Percentiles rank a stretch among this genome's conserved stretches.
These are phyloP conservation scores for Cryptosporidium ubiquitum DNA, from an alignment of 169 alveolate species.

Conservation along the genomic window DNA sequence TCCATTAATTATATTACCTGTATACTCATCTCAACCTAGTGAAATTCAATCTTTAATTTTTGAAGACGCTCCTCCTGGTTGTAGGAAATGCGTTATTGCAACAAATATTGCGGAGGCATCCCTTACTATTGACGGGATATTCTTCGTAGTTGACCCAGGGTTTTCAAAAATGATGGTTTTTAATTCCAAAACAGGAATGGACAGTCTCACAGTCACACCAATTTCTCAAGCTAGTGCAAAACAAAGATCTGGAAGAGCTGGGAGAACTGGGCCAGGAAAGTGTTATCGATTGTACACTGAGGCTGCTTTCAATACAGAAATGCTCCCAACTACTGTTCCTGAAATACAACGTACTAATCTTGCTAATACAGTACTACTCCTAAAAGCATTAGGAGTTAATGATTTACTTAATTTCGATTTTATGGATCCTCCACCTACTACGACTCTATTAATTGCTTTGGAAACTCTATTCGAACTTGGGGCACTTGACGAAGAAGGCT, in stretches of 20 bases:
- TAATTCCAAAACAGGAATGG: constrained; percentile 99
- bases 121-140: constrained; percentile 99
- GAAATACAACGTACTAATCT: constrained; percentile 99
- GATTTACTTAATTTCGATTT: constrained; percentile 98
- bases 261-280: constrained; percentile 99
- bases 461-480: constrained; percentile 97
- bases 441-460: constrained; percentile 96
- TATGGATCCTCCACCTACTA: constrained; percentile 99
- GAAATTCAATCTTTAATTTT: constrained; percentile 97
- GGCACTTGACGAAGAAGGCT: constrained; percentile 99
- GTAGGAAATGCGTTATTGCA: constrained; percentile 98
- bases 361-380: constrained; percentile 96
- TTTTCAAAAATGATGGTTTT: constrained; percentile 96
- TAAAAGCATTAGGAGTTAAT: constrained; percentile 99
- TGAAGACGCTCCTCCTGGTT: constrained; percentile 98
- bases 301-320: constrained; percentile 96
- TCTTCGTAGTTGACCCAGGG: constrained; percentile 99
- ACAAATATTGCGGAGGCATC: constrained; percentile 99
- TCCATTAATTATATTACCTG: constrained; percentile 95
- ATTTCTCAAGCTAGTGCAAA: constrained; percentile 98
- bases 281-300: constrained; percentile 99
- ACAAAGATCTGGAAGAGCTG: constrained; percentile 99
- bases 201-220: constrained; percentile 96
- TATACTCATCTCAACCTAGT: constrained; percentile 96
- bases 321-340: constrained; percentile 99